These are phyloP conservation scores for Fusarium pseudoanthophilum DNA, from an alignment of 2,329 filamentous ascomycete genomes.

Conservation along the genomic window DNA sequence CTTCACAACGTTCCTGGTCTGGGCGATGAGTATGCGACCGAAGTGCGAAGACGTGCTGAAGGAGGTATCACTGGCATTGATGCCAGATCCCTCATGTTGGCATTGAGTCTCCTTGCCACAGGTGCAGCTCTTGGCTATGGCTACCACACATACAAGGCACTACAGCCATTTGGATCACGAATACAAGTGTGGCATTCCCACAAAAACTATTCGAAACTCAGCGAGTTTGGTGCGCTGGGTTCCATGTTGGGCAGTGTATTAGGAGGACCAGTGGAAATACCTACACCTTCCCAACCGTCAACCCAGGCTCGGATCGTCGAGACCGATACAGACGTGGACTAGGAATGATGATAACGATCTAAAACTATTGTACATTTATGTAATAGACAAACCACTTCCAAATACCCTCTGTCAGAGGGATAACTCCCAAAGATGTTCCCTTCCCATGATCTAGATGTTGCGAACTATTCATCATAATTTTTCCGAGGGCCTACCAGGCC, in stretches of 20 bases:
- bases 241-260: constrained; percentile 55
- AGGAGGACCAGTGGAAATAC: constrained; percentile 37
- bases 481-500: not conserved
- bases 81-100: constrained; percentile 47
- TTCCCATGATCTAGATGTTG: constrained; percentile 26
- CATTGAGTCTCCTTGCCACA: constrained; percentile 49
- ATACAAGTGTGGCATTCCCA: constrained; percentile 56
- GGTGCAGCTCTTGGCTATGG: constrained; percentile 55
- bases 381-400: constrained; percentile 21
- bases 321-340: constrained; percentile 52
- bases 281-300: constrained; percentile 16
- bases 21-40: constrained; percentile 50
- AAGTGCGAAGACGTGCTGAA: constrained; percentile 53
- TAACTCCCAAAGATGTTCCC: constrained; percentile 23
- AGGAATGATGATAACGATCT: constrained; percentile 22
- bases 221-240: constrained; percentile 60
- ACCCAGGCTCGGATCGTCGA: constrained; percentile 48
- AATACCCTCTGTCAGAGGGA: not conserved
- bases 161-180: constrained; percentile 59
- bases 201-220: constrained; percentile 48
- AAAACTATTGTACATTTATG: constrained; percentile 34
- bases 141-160: constrained; percentile 52
- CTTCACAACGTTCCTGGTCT: constrained; percentile 51
- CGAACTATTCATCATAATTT: constrained; percentile 7
- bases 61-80: constrained; percentile 48